Percentiles rank a stretch among this genome's conserved stretches.
These are phyloP conservation scores for Carpinus fangiana DNA, from an alignment of 306 rosid genomes.

Conservation along the genomic window DNA sequence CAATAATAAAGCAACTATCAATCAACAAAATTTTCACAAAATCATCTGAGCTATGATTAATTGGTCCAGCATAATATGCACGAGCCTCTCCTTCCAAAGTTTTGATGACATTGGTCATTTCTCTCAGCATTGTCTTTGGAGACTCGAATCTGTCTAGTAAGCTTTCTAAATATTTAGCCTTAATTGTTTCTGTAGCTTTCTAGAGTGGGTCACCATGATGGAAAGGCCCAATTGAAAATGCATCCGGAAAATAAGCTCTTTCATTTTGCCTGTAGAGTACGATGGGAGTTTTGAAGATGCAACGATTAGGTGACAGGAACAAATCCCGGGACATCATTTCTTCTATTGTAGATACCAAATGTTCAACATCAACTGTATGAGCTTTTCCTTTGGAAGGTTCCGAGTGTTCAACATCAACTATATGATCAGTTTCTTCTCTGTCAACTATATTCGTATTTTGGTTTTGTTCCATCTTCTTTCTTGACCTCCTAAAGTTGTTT, in stretches of 20 bases:
- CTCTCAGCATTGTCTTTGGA: too few relatives aligned
- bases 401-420: too few relatives aligned
- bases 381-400: neutral
- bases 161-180: neutral
- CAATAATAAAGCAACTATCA: constrained; percentile 36
- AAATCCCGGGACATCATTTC: too few relatives aligned
- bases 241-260: neutral
- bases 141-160: too few relatives aligned
- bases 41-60: neutral
- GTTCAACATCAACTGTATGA: too few relatives aligned
- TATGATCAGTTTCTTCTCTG: too few relatives aligned
- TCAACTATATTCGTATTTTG: too few relatives aligned
- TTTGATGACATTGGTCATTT: neutral
- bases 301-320: too few relatives aligned
- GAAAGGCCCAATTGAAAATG: constrained; percentile 24
- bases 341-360: too few relatives aligned
- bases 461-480: neutral
- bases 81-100: neutral
- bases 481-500: neutral
- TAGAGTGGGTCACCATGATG: neutral
- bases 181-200: constrained; percentile 1
- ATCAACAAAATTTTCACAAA: constrained; percentile 25
- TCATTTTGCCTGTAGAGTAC: too few relatives aligned
- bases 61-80: neutral
- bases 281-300: too few relatives aligned